A percentile compares a stretch with the other conserved stretches of the same genome.
phyloP scores from a whole-genome alignment of 176 grass and related monocot genomes.

The Raddia guianensis region DNA sequence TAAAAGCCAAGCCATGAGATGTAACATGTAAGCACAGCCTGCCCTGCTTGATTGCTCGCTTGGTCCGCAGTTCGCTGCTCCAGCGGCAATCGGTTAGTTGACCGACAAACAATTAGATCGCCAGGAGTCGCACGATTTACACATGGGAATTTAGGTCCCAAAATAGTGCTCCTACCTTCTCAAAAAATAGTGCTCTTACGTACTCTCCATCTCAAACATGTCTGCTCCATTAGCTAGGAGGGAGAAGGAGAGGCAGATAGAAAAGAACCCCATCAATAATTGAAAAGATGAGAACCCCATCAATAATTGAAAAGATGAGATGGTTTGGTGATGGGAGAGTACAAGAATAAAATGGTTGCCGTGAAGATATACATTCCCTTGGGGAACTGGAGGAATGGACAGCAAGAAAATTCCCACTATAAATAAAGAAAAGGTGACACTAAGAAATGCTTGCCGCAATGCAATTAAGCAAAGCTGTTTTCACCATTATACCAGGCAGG shows the following conservation, averaged over 20 bases:
- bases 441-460: conserved; percentile 35
- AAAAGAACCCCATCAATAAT: conserved; percentile 29
- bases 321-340: not conserved
- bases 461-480: not conserved
- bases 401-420: conserved; percentile 40
- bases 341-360: conserved; percentile 40
- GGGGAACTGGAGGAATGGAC: not conserved
- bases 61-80: not conserved
- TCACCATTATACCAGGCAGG: conserved; percentile 5
- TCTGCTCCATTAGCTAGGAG: not conserved
- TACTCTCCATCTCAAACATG: too few species aligned
- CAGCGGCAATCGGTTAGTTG: not conserved
- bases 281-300: not conserved
- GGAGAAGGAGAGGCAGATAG: not conserved
- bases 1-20: conserved; percentile 3
- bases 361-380: conserved; percentile 35
- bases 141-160: not conserved
- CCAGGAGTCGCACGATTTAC: not conserved
- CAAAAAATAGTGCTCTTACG: too few species aligned
- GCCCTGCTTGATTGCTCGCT: not conserved
- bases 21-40: not conserved
- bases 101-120: not conserved
- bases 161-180: not conserved
- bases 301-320: conserved; percentile 32
- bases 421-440: conserved; percentile 20